These are phyloP conservation scores for Kluyveromyces lactis DNA, from an alignment of 805 yeast species.

Conservation along the genomic window DNA sequence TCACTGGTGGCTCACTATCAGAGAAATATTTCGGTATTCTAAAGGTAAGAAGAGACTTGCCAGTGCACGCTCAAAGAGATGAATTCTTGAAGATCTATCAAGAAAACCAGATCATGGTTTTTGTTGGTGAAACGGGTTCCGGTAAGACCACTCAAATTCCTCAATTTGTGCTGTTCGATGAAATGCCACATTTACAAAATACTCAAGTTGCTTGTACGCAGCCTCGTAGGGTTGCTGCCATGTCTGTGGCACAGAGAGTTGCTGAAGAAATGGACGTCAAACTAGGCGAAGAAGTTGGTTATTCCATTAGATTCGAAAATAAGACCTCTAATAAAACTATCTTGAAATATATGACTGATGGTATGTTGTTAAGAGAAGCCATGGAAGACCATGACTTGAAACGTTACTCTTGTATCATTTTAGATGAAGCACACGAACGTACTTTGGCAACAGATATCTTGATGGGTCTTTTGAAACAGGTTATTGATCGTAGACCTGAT, in stretches of 20 bases:
- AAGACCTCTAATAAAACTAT: conserved; percentile 73
- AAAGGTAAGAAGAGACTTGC: conserved; percentile 72
- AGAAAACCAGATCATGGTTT: conserved; percentile 86
- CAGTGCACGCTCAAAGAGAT: conserved; percentile 88
- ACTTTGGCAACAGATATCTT: conserved; percentile 93
- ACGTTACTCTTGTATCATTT: conserved; percentile 79
- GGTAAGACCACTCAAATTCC: conserved; percentile 99
- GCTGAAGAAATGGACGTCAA: conserved; percentile 95
- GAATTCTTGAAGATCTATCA: conserved; percentile 84
- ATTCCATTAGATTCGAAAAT: conserved; percentile 89
- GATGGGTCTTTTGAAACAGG: conserved; percentile 88
- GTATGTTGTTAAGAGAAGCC: conserved; percentile 95
- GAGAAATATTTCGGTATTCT: conserved; percentile 71
- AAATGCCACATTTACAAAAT: conserved; percentile 78
- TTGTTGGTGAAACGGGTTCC: conserved; percentile 98
- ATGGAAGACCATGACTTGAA: conserved; percentile 87
- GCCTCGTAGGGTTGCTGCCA: conserved; percentile 97
- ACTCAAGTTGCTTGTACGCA: conserved; percentile 91
- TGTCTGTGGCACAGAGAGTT: conserved; percentile 96
- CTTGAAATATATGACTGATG: conserved; percentile 95
- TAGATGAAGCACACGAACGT: conserved; percentile 98
- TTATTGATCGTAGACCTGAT: conserved; percentile 72
- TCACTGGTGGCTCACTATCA: conserved; percentile 59
- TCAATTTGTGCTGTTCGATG: conserved; percentile 85
- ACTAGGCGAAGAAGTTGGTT: conserved; percentile 92